Percentiles rank a stretch among this genome's conserved stretches.
These are phyloP conservation scores for Aspergillus saccharolyticus DNA, from an alignment of 495 filamentous ascomycete species.

Conservation along the genomic window DNA sequence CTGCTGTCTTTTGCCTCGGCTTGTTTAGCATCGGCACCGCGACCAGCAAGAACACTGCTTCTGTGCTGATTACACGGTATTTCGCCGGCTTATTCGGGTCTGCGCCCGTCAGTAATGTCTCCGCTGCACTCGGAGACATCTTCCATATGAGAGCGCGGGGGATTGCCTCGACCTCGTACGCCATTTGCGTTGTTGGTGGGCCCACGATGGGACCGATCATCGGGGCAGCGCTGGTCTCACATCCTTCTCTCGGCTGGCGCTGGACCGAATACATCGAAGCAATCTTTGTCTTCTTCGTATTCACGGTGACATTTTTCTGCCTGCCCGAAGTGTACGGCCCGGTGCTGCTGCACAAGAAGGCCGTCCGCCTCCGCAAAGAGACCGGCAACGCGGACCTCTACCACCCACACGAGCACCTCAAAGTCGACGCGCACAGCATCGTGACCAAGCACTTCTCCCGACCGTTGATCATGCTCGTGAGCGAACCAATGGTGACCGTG, in stretches of 20 bases:
- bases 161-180: conserved; percentile 39
- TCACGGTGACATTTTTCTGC: conserved; percentile 24
- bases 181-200: conserved; percentile 37
- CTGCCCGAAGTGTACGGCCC: conserved; percentile 31
- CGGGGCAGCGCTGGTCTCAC: conserved; percentile 38
- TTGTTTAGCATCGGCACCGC: conserved; percentile 43
- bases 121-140: conserved; percentile 48
- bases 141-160: conserved; percentile 31
- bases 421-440: conserved; percentile 27
- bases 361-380: conserved; percentile 24
- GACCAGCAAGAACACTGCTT: conserved; percentile 25
- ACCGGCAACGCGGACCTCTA: conserved; percentile 32
- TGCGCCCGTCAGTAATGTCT: conserved; percentile 40
- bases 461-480: conserved; percentile 35
- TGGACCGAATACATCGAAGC: conserved; percentile 38
- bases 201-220: conserved; percentile 44
- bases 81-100: conserved; percentile 45
- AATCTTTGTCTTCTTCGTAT: conserved; percentile 26
- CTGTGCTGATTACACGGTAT: conserved; percentile 40
- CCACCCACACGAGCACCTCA: conserved; percentile 38
- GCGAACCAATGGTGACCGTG: conserved; percentile 36
- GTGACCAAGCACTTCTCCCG: conserved; percentile 32
- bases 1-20: conserved; percentile 39
- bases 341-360: conserved; percentile 30
- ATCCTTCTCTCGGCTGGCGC: conserved; percentile 37